A percentile compares a stretch with the other conserved stretches of the same genome.
phyloP scores from a whole-genome alignment of 2,329 filamentous ascomycete species.

The Aspergillus latus region DNA sequence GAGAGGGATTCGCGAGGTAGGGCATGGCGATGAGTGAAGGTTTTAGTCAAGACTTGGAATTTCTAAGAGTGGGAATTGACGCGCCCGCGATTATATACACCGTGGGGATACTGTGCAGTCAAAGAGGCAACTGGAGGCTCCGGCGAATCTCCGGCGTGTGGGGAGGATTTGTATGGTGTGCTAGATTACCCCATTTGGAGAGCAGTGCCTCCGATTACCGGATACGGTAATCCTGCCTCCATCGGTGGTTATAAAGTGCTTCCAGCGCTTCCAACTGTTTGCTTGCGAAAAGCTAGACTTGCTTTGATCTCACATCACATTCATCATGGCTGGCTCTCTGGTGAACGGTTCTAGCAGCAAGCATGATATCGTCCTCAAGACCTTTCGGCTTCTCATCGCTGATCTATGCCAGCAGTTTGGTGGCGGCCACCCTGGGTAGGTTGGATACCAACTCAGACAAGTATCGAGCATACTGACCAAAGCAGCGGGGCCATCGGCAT shows the following conservation, averaged over 20 bases:
- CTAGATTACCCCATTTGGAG: constrained; percentile 10
- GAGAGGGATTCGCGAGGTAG: constrained; percentile 52
- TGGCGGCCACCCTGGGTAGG: constrained; percentile 66
- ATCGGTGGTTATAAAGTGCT: constrained; percentile 4
- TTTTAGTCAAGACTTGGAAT: not conserved
- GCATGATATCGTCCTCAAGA: constrained; percentile 56
- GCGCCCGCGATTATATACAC: not conserved
- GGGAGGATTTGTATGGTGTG: too few relatives aligned
- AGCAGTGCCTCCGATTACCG: constrained; percentile 19
- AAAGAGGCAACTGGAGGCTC: constrained; percentile 1
- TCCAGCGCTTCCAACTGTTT: not conserved
- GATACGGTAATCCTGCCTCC: constrained; percentile 14
- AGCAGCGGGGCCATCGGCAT: constrained; percentile 48
- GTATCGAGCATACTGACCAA: not conserved
- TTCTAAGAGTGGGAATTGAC: constrained; percentile 6
- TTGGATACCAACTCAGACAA: not conserved
- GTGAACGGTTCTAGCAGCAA: constrained; percentile 17
- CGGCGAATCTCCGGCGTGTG: constrained; percentile 1
- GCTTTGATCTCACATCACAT: not conserved
- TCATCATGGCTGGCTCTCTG: constrained; percentile 24
- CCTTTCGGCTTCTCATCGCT: constrained; percentile 63
- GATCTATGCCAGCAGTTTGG: constrained; percentile 70
- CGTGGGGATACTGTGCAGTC: not conserved
- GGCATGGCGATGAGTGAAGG: constrained; percentile 7
- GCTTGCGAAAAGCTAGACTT: not conserved